Evolutionary conservation across 2,329 filamentous ascomycete genomes (phyloP).

Genomic region (Colletotrichum kahawae): DNA sequence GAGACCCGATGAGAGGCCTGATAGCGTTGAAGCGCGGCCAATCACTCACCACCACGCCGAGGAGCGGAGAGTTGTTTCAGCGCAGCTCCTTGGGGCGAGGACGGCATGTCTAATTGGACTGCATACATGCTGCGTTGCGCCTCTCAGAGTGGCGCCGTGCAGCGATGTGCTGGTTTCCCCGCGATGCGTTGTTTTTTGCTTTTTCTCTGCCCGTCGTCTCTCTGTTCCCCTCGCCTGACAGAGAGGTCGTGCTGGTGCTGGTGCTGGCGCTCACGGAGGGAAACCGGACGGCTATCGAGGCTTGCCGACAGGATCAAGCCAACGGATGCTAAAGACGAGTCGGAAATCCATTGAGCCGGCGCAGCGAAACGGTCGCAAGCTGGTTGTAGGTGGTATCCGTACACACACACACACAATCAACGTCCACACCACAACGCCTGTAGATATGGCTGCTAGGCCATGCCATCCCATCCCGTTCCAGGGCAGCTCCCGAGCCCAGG

Average conservation of each 20-base stretch:
- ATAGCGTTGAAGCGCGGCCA: background rate
- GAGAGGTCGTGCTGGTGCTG: no score
- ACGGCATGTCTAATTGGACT: conserved; percentile 18
- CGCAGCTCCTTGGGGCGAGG: background rate
- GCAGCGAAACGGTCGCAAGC: background rate
- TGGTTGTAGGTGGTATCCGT: background rate
- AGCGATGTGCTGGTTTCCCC: background rate
- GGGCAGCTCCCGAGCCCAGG: background rate
- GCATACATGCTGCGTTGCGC: background rate
- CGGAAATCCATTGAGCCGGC: background rate
- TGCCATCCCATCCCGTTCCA: background rate
- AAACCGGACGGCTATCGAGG: background rate
- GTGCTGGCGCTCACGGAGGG: background rate
- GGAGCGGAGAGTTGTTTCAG: conserved; percentile 14
- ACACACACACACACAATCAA: no score
- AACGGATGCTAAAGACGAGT: background rate
- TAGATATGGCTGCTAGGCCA: background rate
- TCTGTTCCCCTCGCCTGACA: background rate
- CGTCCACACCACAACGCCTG: background rate
- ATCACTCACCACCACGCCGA: conserved; percentile 16
- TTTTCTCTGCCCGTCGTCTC: background rate
- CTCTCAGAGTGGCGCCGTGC: background rate
- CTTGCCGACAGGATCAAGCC: background rate
- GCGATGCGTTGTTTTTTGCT: background rate
- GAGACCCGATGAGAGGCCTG: conserved; percentile 10